These are phyloP conservation scores for Hemileccinum hortonii DNA, from an alignment of 1,284 basidiomycete genomes.

Conservation along the genomic window DNA sequence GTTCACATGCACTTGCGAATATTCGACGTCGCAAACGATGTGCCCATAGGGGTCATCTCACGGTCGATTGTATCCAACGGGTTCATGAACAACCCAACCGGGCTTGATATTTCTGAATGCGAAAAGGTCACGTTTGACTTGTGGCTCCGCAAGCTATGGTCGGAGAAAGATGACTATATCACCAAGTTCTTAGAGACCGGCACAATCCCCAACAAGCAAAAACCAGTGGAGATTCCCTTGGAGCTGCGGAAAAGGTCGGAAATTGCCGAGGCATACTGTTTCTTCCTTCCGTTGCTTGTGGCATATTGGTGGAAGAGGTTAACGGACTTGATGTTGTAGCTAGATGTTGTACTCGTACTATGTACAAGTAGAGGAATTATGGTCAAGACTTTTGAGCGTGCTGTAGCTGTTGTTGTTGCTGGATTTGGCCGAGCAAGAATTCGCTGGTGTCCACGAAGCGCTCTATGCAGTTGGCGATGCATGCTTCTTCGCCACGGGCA, in stretches of 20 bases:
- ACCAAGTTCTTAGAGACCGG: constrained; percentile 56
- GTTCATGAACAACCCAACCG: constrained; percentile 34
- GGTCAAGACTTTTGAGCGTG: constrained; percentile 27
- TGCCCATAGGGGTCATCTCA: constrained; percentile 65
- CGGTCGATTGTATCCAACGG: constrained; percentile 34
- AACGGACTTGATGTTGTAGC: constrained; percentile 20
- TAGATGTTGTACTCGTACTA: constrained; percentile 13
- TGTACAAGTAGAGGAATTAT: constrained; percentile 8
- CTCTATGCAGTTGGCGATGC: constrained; percentile 90
- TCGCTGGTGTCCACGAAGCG: constrained; percentile 93
- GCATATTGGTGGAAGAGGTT: constrained; percentile 54
- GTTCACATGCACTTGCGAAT: constrained; percentile 85
- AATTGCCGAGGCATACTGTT: constrained; percentile 65
- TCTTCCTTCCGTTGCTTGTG: constrained; percentile 59
- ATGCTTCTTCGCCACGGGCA: constrained; percentile 80
- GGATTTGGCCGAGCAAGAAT: constrained; percentile 82
- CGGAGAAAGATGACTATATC: constrained; percentile 79
- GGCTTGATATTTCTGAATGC: constrained; percentile 61
- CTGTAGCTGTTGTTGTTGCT: constrained; percentile 50
- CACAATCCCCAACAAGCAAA: constrained; percentile 35
- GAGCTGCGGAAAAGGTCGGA: constrained; percentile 52
- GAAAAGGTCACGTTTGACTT: constrained; percentile 76
- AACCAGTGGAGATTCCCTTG: constrained; percentile 57
- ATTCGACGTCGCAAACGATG: constrained; percentile 62
- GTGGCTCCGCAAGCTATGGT: constrained; percentile 84